These are phyloP conservation scores for Dysphania ambrosioides DNA, from an alignment of 148 eudicot species.

Conservation along the genomic window DNA sequence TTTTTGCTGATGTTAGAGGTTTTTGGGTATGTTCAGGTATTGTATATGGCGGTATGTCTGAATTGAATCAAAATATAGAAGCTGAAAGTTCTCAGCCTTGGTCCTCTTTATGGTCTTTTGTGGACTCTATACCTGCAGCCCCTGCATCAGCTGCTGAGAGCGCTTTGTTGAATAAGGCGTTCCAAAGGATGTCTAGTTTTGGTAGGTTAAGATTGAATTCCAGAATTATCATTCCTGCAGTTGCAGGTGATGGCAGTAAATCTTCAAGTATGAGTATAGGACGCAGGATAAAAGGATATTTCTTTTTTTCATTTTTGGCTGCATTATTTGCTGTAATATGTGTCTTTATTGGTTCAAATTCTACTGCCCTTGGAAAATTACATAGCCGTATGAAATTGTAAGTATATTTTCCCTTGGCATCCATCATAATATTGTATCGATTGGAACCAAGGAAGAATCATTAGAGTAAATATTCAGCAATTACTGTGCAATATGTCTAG, in stretches of 20 bases:
- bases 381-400: slow-evolving; percentile 32
- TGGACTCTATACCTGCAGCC: slow-evolving; percentile 83
- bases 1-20: slow-evolving; percentile 34
- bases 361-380: slow-evolving; percentile 24
- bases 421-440: neutral
- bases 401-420: neutral
- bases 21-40: slow-evolving; percentile 69
- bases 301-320: slow-evolving; percentile 48
- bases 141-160: slow-evolving; percentile 93
- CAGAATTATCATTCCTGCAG: slow-evolving; percentile 26
- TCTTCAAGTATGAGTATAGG: slow-evolving; percentile 37
- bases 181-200: slow-evolving; percentile 77
- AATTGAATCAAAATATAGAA: slow-evolving; percentile 38
- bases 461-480: slow-evolving; percentile 6
- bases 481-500: neutral
- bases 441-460: neutral
- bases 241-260: slow-evolving; percentile 1
- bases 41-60: slow-evolving; percentile 27
- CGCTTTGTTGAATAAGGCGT: slow-evolving; percentile 62
- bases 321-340: slow-evolving; percentile 59
- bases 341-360: slow-evolving; percentile 44
- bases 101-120: slow-evolving; percentile 73
- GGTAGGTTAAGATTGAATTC: slow-evolving; percentile 43
- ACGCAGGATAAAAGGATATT: slow-evolving; percentile 39
- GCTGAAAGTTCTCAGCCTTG: slow-evolving; percentile 43